Evolutionary conservation across 495 filamentous ascomycete species (phyloP), one percentile per base, ranked within the genome.

Genomic region (Achaetomiella virescens): DNA sequence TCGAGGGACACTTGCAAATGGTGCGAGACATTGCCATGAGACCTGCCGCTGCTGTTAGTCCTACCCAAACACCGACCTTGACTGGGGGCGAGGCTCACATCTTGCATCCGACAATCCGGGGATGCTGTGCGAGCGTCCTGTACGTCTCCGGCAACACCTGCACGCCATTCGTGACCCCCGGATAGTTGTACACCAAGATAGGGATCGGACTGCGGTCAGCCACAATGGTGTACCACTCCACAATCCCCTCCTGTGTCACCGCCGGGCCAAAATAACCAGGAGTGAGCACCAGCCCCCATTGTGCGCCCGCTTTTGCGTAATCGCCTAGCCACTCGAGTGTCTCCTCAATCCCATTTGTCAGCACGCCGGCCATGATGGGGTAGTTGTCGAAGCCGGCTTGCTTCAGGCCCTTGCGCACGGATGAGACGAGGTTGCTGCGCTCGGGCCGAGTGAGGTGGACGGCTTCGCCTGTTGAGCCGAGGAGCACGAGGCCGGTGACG

Each of bases 381-480:
- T 83, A 84, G 58, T 81, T 74, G 17, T 70, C 70, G 66, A 74
- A 85, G 4, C 85, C 85, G 8, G 73, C 80, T 1, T 67, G 67
- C 29, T 80, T 75, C 24, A 85, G 70, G 17, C 75, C 75, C 45
- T 72, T 63, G 22, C 82, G 75, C 1, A 85, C 78, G 24, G 70
- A 67, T 4, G 71, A 66, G 20, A 88, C 64, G n/a, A 88, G 72
- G 14, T 74, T 64, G 48, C 64, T 73, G 17, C 85, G 81, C 58
- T 89, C 86, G 18, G 65, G 42, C n/a, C 74, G 73, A 0, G 82
- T 74, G 6, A 88, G 70, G 64, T 87, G 84, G 6, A 88, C 74
- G 0, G 84, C 85, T 64, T 89, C 86, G 51, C 86, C 86, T 0
- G 83, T 88, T 36, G 75, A 80, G 8, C 86, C 86, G 17, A 89